These are phyloP conservation scores for Petrea volubilis DNA, from an alignment of 257 asterid species.

Conservation along the genomic window DNA sequence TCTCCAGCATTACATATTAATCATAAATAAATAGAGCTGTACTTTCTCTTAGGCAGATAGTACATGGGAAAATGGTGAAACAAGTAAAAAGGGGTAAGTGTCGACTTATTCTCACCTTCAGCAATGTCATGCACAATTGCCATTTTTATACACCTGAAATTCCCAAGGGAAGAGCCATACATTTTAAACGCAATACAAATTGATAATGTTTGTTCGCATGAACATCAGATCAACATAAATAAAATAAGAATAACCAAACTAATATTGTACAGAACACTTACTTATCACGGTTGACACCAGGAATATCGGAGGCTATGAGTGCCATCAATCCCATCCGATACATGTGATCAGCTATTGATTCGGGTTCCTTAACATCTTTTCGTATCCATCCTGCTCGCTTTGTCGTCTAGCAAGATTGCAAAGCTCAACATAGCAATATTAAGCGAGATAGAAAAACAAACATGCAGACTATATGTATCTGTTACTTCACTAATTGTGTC, in stretches of 20 bases:
- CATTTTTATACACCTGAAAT: slow-evolving; percentile 89
- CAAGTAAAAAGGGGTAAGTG: neutral
- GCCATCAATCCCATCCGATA: slow-evolving; percentile 96
- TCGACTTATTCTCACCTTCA: slow-evolving; percentile 62
- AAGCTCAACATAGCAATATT: slow-evolving; percentile 20
- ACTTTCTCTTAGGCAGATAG: neutral
- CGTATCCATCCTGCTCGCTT: slow-evolving; percentile 88
- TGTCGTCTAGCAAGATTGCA: slow-evolving; percentile 55
- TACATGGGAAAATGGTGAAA: neutral
- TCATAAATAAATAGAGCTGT: neutral
- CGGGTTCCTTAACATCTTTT: slow-evolving; percentile 68
- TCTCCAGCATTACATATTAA: slow-evolving; percentile 1
- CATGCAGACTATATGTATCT: neutral
- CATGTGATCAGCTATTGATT: slow-evolving; percentile 97
- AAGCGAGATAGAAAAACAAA: neutral
- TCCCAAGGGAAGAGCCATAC: slow-evolving; percentile 10
- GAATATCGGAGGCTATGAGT: slow-evolving; percentile 76
- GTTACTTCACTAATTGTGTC: neutral
- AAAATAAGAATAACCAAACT: neutral
- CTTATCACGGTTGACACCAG: slow-evolving; percentile 92
- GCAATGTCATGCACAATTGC: slow-evolving; percentile 97
- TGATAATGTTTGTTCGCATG: neutral
- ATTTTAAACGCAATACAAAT: neutral
- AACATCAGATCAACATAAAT: neutral
- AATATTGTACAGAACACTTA: slow-evolving; percentile 25